Conservation (phyloP, 2,329 filamentous ascomycete species). For the Drechmeria coniospora region DNA sequence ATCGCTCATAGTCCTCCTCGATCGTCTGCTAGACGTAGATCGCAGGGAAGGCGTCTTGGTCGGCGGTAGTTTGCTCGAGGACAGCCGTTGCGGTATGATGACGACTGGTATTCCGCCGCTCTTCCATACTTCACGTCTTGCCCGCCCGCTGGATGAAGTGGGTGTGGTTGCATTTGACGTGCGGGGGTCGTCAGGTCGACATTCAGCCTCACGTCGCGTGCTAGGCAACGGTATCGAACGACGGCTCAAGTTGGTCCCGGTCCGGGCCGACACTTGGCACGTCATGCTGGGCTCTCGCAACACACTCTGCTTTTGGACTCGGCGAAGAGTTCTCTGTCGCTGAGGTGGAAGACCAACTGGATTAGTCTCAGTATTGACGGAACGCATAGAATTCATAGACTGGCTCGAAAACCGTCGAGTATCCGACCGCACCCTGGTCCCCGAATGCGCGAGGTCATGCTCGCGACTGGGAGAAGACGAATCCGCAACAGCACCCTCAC, state of each 20-base stretch:
- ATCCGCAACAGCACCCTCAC: conserved; percentile 22
- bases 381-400: conserved; percentile 37
- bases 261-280: conserved; percentile 4
- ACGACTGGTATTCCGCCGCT: conserved; percentile 47
- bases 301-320: conserved; percentile 39
- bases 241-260: conserved; percentile 5
- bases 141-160: conserved; percentile 36
- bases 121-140: conserved; percentile 43
- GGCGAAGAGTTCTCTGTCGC: conserved; percentile 40
- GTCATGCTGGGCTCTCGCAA: conserved; percentile 28
- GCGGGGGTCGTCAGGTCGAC: conserved; percentile 27
- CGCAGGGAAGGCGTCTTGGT: conserved; percentile 38
- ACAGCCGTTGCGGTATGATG: conserved; percentile 42
- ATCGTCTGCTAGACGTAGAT: conserved; percentile 44
- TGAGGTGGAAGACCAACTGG: conserved; percentile 32
- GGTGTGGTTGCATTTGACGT: conserved; percentile 31
- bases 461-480: conserved; percentile 17
- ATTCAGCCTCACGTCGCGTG: conserved; percentile 12
- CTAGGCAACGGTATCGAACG: conserved; percentile 13
- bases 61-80: conserved; percentile 37
- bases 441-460: conserved; percentile 20
- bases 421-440: conserved; percentile 26
- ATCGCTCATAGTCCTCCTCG: conserved; percentile 36
- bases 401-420: conserved; percentile 34
- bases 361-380: conserved; percentile 42